Base-by-base conservation (phyloP, 805 yeast species). In the Lachancea sp. region DNA sequence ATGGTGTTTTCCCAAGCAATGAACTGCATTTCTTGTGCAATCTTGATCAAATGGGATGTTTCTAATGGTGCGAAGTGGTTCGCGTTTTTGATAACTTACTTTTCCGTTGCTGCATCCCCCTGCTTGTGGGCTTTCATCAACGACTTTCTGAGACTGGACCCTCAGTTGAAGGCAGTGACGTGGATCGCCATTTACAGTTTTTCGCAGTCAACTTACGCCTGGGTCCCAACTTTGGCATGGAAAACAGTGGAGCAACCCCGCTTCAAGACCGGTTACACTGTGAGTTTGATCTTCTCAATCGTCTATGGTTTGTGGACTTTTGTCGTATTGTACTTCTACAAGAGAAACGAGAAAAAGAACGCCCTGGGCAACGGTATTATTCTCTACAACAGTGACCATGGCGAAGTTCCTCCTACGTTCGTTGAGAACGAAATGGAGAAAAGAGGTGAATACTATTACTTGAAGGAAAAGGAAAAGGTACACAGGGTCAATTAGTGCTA, bases 81-180 rank as follows among this genome's bases (percentile, higher is more conserved):
- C 66, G 85, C 79, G 0, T 80, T 75, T 58, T 68, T 78, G 54
- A 68, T 75, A 40, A 78, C 76, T 17, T 80, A 79, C 55, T 77
- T 77, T 59, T 75, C 80, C 12, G 79, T 82, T 73, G 75, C 84
- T 15, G 76, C 76, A 59, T 78, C 83, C 2, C 81, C 85, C 0
- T 79, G 79, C 38, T 62, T 78, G 40, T 76, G 79, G 68, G 72
- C 81, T 1, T 72, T 75, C 68, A 75, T 75, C 45, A 74, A 74
- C 53, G 85, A 79, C 60, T 72, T 79, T 43, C 67, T 78, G 48
- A 68, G 85, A 49, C 67, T 74, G 47, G 81, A 79, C 56, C 76
- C 77, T 12, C 74, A 78, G 48, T 69, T 72, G 38, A 68, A 79
- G 53, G 76, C 82, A 7, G 72, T 79, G 36, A 73, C 74, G 3